Evolutionary conservation across 2,329 filamentous ascomycete genomes (phyloP).

Genomic region (Fusarium nygamai): DNA sequence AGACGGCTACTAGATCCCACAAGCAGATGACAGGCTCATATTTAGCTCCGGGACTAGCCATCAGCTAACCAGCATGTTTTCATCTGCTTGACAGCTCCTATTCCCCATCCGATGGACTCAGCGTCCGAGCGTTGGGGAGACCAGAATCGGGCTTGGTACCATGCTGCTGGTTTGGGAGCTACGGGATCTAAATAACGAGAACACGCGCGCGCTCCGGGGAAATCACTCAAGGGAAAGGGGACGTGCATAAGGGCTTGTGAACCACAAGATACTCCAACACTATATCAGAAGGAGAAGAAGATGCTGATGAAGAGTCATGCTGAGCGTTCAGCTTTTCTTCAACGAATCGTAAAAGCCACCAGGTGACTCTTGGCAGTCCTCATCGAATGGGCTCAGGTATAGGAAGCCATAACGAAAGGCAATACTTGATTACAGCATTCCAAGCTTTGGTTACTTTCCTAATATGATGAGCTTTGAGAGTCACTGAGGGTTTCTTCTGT

Average conservation of each 20-base stretch:
- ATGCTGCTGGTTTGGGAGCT: neutral
- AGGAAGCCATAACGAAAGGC: neutral
- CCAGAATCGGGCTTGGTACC: neutral
- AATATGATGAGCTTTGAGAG: too few species aligned
- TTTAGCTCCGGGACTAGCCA: neutral
- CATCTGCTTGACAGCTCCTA: neutral
- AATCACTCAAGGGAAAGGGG: accelerated
- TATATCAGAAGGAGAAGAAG: accelerated
- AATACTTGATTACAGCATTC: neutral
- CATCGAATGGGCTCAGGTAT: accelerated
- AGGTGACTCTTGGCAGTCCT: accelerated
- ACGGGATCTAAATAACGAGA: neutral
- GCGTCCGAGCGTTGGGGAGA: neutral
- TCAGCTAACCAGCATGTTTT: neutral
- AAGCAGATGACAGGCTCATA: too few species aligned
- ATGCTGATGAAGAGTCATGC: neutral
- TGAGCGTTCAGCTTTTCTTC: neutral
- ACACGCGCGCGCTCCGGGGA: neutral
- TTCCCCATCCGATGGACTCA: neutral
- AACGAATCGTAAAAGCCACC: neutral
- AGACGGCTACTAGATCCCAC: too few species aligned
- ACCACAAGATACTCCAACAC: accelerated
- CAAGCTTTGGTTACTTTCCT: too few species aligned
- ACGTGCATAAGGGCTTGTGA: neutral
- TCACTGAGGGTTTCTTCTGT: neutral